These are phyloP conservation scores for Fusarium verrucosum DNA, from an alignment of 2,329 filamentous ascomycete species.

Conservation along the genomic window DNA sequence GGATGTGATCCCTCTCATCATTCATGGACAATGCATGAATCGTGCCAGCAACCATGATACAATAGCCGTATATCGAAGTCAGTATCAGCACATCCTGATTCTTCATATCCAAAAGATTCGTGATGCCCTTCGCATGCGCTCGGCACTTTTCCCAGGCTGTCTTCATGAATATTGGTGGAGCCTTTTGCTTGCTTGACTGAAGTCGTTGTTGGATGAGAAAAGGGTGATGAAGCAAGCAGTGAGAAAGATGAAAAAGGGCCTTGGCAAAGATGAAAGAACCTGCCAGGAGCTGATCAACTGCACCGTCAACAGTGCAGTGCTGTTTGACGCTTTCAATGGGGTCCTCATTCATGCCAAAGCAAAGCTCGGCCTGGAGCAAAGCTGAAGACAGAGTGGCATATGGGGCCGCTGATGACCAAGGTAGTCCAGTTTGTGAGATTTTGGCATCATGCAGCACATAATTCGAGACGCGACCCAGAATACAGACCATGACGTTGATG, in stretches of 20 bases:
- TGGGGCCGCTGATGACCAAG: conserved; percentile 1
- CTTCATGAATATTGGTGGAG: conserved; percentile 11
- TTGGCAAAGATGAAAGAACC: conserved; percentile 19
- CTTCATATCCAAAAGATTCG: not conserved
- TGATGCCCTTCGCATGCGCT: conserved; percentile 5
- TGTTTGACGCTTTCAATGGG: not conserved
- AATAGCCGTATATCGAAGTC: conserved; percentile 17
- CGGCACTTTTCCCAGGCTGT: conserved; percentile 10
- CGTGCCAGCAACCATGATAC: conserved; percentile 18
- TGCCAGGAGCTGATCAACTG: not conserved
- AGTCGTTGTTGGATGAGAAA: conserved; percentile 10
- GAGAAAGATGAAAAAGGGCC: conserved; percentile 14
- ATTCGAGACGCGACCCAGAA: conserved; percentile 7
- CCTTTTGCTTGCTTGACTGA: conserved; percentile 6
- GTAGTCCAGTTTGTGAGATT: not conserved
- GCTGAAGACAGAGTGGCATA: conserved; percentile 3
- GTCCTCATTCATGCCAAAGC: conserved; percentile 11
- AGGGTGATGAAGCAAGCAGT: conserved; percentile 13
- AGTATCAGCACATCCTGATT: conserved; percentile 11
- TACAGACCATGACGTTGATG: conserved; percentile 7
- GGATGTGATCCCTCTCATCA: conserved; percentile 3
- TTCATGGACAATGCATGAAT: conserved; percentile 20
- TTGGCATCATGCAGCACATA: conserved; percentile 1
- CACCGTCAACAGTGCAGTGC: not conserved
- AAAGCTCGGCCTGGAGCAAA: conserved; percentile 4